Base-by-base conservation (phyloP, 352 stramenopile genomes). In the Globisporangium alternatum region DNA sequence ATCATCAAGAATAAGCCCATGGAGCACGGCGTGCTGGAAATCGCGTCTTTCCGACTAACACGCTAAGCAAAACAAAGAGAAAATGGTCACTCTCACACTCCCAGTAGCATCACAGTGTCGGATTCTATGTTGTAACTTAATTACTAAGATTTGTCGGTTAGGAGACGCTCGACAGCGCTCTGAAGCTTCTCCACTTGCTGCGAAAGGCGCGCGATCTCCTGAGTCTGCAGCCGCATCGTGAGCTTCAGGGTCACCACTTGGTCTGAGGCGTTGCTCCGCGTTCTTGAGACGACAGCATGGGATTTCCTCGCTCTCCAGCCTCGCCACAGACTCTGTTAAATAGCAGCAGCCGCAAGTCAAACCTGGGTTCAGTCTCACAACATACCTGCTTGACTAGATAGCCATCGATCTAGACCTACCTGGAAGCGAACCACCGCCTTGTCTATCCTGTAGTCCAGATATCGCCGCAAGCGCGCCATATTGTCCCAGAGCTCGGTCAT, bases 1-100 rank as follows among this genome's bases (percentile, higher is more conserved):
- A 69, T 93, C 15, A 73, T 93, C 71, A 94, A 92, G 71, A 92
- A 92, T 73, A 92, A 92, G 39, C 83, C 85, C 15, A 73, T 91
- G 65, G 80, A 90, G 52, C 77, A 78, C 9, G 85, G 83, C 3
- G 83, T 92, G 35, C 19, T 92, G 30, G 80, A 91, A 41, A 67
- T 87, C 21, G 73, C 69, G 28, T 62, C 78, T 5, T 22, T 89
- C 21, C 61, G 64, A 60, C 22, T 8, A 45, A 5, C 37, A 33
- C 37, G 10, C 28, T 62, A 37, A 35, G 22, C 44, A 35, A 37
- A 25, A 43, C 15, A 37, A 21, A 60, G 43, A 48, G 22, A 25
- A 33, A 49, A 33, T 41, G 9, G 12, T 2, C 15, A 37, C 8
- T 37, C 5, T 15, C 25, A 47, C 39, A 37, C 6, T 21, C 10